phyloP scores from a whole-genome alignment of 2,329 filamentous ascomycete species.

The Ramularia endophylla region DNA sequence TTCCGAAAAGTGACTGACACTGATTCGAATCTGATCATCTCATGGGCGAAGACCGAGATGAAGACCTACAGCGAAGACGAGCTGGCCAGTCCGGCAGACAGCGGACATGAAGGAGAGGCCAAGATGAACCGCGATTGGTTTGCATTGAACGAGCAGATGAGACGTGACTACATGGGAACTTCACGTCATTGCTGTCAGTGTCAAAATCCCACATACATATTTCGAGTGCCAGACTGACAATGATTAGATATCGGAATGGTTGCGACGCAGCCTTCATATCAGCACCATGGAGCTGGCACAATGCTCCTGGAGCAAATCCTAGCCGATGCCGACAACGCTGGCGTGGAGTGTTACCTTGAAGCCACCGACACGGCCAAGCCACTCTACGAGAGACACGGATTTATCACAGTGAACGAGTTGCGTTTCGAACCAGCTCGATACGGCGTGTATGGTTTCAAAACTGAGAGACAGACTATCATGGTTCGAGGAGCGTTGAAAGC shows the following conservation, averaged over 20 bases:
- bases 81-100: conserved; percentile 23
- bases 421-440: conserved; percentile 28
- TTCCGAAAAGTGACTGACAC: conserved; percentile 29
- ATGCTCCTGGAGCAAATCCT: conserved; percentile 38
- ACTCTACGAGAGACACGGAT: conserved; percentile 31
- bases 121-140: conserved; percentile 32
- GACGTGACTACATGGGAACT: conserved; percentile 25
- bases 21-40: conserved; percentile 24
- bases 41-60: conserved; percentile 28
- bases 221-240: not conserved
- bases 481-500: conserved; percentile 22
- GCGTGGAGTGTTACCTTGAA: conserved; percentile 38
- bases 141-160: conserved; percentile 27
- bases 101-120: conserved; percentile 26
- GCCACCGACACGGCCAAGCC: conserved; percentile 31
- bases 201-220: no score
- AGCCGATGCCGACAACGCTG: conserved; percentile 36
- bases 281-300: conserved; percentile 37
- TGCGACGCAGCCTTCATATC: conserved; percentile 37
- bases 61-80: conserved; percentile 25
- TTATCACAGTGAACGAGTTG: conserved; percentile 25
- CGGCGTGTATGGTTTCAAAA: conserved; percentile 20
- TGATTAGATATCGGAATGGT: conserved; percentile 30
- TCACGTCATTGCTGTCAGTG: conserved; percentile 27
- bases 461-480: conserved; percentile 31